phyloP scores from a whole-genome alignment of 2,329 filamentous ascomycete species.

The Aureobasidium zeae region DNA sequence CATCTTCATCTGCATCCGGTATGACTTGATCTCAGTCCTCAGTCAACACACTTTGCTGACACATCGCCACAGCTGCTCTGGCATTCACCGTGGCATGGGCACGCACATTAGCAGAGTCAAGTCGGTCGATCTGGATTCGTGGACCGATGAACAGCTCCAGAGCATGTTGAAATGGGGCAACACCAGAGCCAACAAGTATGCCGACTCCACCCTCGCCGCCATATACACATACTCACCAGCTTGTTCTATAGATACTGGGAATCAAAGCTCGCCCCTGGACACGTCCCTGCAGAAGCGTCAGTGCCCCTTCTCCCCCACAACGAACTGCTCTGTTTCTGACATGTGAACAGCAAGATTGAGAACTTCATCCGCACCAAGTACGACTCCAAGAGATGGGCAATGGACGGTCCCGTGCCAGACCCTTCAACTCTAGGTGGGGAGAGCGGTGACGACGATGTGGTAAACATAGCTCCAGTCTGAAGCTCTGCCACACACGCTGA shows the following conservation, averaged over 20 bases:
- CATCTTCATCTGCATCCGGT: conserved; percentile 91
- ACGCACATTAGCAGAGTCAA: conserved; percentile 98
- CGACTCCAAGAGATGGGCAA: conserved; percentile 97
- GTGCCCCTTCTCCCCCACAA: conserved; percentile 20
- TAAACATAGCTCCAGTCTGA: neutral
- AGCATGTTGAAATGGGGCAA: conserved; percentile 96
- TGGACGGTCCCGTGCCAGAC: conserved; percentile 92
- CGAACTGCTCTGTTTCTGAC: conserved; percentile 5
- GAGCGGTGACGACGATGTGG: conserved; percentile 61
- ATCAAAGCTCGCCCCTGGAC: conserved; percentile 79
- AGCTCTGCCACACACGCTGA: neutral
- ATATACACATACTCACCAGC: neutral
- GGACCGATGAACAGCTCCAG: conserved; percentile 96
- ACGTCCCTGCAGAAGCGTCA: conserved; percentile 80
- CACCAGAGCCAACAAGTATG: conserved; percentile 81
- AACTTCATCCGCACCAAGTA: conserved; percentile 99
- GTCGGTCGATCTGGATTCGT: conserved; percentile 93
- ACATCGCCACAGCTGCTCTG: conserved; percentile 58
- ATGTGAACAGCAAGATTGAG: conserved; percentile 67
- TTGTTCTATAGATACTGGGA: conserved; percentile 66
- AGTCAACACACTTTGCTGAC: conserved; percentile 2
- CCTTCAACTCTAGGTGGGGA: conserved; percentile 80
- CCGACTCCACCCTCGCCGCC: neutral
- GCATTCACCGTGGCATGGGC: conserved; percentile 97
- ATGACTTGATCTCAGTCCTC: conserved; percentile 9